Percentiles rank a stretch among this genome's conserved stretches.
These are phyloP conservation scores for Halenospora varia DNA, from an alignment of 495 filamentous ascomycete species.

Conservation along the genomic window DNA sequence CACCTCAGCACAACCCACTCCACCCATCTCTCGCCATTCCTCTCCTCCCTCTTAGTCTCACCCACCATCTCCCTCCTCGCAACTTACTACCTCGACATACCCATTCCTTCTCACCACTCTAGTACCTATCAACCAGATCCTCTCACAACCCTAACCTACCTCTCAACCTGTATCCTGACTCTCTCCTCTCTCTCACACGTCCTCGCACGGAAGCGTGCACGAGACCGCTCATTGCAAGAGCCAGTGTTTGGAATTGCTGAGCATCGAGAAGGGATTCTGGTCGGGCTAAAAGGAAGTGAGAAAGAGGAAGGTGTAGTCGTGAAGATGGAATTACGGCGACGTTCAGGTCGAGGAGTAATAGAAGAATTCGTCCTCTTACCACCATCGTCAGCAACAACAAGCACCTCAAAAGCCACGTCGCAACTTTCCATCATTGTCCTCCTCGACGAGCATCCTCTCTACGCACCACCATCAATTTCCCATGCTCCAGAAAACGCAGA, in stretches of 20 bases:
- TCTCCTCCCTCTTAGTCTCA: conserved; percentile 46
- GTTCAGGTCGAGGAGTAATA: conserved; percentile 69
- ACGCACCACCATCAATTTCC: conserved; percentile 40
- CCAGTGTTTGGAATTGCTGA: conserved; percentile 77
- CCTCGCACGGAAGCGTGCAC: conserved; percentile 61
- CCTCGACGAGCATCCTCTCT: conserved; percentile 74
- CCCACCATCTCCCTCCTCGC: conserved; percentile 53
- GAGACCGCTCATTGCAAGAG: conserved; percentile 61
- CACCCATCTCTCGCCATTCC: conserved; percentile 46
- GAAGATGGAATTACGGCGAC: conserved; percentile 79
- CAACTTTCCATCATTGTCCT: conserved; percentile 44
- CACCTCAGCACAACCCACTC: conserved; percentile 36
- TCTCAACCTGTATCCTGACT: conserved; percentile 46
- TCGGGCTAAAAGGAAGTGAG: conserved; percentile 44
- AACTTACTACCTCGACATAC: conserved; percentile 67
- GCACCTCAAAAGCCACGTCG: conserved; percentile 19
- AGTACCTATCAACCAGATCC: conserved; percentile 62
- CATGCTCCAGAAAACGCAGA: conserved; percentile 38
- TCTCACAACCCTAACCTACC: conserved; percentile 62
- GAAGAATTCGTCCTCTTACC: conserved; percentile 73
- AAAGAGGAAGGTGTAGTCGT: conserved; percentile 59
- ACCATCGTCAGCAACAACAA: conserved; percentile 18
- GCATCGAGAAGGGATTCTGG: conserved; percentile 67
- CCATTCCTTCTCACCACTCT: conserved; percentile 27
- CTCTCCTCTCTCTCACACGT: conserved; percentile 60